Percentiles rank a stretch among this genome's conserved stretches.
Conservation (phyloP, 2,329 filamentous ascomycete species). For the Paraphoma chrysanthemicola region DNA sequence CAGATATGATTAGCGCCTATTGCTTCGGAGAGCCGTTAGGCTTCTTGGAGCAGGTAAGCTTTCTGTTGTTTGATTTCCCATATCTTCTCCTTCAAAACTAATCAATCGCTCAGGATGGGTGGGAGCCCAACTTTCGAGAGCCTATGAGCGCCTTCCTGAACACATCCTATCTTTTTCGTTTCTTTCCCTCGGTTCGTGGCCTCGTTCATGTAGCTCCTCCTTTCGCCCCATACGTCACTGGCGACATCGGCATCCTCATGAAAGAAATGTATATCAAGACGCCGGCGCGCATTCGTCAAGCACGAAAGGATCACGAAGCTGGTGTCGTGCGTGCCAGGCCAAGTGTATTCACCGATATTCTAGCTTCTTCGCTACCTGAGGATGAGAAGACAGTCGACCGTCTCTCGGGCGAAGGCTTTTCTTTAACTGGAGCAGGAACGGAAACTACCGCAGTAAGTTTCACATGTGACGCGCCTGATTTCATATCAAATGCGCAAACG, state of each 20-base stretch:
- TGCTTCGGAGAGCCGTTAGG: constrained; percentile 5
- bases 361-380: neutral
- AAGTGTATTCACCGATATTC: constrained; percentile 2
- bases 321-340: neutral
- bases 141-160: constrained; percentile 2
- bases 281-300: neutral
- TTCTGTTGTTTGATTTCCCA: neutral
- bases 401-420: constrained; percentile 8
- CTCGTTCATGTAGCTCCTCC: neutral
- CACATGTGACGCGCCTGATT: neutral
- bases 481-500: too few species aligned
- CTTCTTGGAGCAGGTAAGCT: neutral
- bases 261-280: constrained; percentile 2
- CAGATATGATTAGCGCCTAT: constrained; percentile 4
- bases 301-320: constrained; percentile 1
- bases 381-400: constrained; percentile 7
- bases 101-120: neutral
- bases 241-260: neutral
- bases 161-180: constrained; percentile 1
- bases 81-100: too few species aligned
- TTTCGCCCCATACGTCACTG: neutral
- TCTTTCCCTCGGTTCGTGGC: neutral
- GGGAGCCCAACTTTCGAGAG: constrained; percentile 3
- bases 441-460: constrained; percentile 9
- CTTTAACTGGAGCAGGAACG: constrained; percentile 6